Conservation (phyloP, 805 yeast species). For the Pichia ethanolica region DNA sequence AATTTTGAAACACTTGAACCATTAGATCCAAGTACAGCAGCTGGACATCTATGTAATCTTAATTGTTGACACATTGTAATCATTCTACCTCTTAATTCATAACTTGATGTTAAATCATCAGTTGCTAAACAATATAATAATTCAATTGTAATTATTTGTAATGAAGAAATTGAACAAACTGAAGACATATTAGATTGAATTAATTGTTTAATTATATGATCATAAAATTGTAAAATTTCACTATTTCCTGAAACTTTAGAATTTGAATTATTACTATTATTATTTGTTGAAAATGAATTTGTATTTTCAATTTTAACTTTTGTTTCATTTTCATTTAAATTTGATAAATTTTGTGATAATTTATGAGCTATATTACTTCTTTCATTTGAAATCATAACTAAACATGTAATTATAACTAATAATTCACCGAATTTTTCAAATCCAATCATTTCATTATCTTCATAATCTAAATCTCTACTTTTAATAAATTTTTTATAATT, state of each 20-base stretch:
- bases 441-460: constrained; percentile 34
- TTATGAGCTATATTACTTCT: constrained; percentile 18
- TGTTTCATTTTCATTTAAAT: constrained; percentile 5
- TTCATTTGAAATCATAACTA: constrained; percentile 40
- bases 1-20: constrained; percentile 59
- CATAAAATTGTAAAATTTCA: constrained; percentile 43
- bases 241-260: constrained; percentile 16
- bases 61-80: constrained; percentile 81
- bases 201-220: constrained; percentile 53
- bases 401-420: constrained; percentile 40
- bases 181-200: constrained; percentile 54
- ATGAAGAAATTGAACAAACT: constrained; percentile 55
- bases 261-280: no score
- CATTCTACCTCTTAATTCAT: constrained; percentile 67
- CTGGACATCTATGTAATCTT: constrained; percentile 79
- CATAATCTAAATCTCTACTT: constrained; percentile 37
- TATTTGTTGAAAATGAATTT: no score
- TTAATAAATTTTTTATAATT: constrained; percentile 45
- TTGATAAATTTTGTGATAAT: background rate
- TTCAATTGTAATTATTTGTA: constrained; percentile 64
- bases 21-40: constrained; percentile 62
- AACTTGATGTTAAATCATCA: constrained; percentile 69
- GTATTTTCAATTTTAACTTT: background rate
- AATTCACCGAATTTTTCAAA: constrained; percentile 53
- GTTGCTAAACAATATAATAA: constrained; percentile 62